Evolutionary conservation across 78 protist species (phyloP).

Genomic region (Planoprotostelium fungivorum): DNA sequence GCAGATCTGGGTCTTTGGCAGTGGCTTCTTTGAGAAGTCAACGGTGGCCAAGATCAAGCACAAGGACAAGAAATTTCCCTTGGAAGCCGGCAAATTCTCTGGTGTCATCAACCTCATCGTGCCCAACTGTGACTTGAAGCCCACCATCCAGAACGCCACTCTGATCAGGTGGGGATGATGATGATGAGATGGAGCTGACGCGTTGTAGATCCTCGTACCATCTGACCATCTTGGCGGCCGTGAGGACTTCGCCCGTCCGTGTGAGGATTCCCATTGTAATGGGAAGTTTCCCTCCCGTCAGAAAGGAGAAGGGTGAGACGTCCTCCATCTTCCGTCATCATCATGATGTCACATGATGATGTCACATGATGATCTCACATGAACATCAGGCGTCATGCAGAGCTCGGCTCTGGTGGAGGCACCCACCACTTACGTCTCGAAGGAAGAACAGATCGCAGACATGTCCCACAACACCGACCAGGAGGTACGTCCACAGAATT

Average conservation of each 20-base stretch:
- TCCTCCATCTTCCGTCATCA: not conserved
- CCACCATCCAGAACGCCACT: not conserved
- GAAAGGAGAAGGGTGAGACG: not conserved
- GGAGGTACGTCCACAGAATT: not conserved
- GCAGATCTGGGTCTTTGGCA: slow-evolving; percentile 2
- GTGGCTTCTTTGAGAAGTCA: not conserved
- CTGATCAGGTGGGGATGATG: not conserved
- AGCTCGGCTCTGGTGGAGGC: not conserved
- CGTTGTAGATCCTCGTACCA: not conserved
- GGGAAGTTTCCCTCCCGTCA: not conserved
- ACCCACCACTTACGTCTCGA: not conserved
- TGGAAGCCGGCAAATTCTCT: not conserved
- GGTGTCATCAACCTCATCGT: not conserved
- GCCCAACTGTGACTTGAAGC: not conserved
- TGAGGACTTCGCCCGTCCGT: not conserved
- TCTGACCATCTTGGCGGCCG: not conserved
- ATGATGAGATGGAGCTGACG: not conserved
- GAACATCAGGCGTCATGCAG: too few relatives aligned
- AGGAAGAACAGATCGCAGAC: not conserved
- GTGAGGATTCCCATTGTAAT: not conserved
- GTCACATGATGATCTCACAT: too few relatives aligned
- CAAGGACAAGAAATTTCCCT: not conserved
- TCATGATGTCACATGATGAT: not conserved
- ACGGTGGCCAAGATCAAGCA: not conserved
- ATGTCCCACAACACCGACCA: not conserved